Evolutionary conservation across 768 basidiomycete genomes (phyloP).

Genomic region (Clitopilus passeckerianus): DNA sequence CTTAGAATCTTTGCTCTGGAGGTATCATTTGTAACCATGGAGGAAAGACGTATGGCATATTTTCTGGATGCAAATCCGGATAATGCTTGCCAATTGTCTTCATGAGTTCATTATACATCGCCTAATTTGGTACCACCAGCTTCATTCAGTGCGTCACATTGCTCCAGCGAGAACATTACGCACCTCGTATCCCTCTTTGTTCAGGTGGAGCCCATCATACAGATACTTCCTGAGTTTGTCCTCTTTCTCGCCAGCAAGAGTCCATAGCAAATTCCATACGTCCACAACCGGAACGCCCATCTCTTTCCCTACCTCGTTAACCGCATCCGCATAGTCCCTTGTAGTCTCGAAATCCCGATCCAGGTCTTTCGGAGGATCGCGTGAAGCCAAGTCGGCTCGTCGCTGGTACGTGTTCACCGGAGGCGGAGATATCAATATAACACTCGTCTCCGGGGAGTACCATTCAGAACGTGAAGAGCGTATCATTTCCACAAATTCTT

Average conservation of each 20-base stretch:
- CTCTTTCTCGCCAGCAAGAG: conserved; percentile 64
- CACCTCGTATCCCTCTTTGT: conserved; percentile 68
- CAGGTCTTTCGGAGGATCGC: conserved; percentile 43
- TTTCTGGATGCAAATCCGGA: conserved; percentile 68
- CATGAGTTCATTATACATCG: conserved; percentile 62
- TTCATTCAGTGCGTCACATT: not conserved
- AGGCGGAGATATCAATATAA: conserved; percentile 83
- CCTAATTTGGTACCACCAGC: conserved; percentile 28
- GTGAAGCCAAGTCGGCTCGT: conserved; percentile 39
- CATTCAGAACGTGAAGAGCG: conserved; percentile 55
- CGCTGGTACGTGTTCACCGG: conserved; percentile 70
- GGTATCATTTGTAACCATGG: conserved; percentile 31
- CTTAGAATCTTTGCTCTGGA: not conserved
- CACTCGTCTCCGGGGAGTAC: conserved; percentile 67
- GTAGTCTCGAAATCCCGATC: conserved; percentile 65
- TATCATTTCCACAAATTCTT: conserved; percentile 56
- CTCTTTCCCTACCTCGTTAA: conserved; percentile 51
- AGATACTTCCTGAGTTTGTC: conserved; percentile 45
- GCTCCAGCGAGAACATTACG: not conserved
- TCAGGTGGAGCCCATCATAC: conserved; percentile 80
- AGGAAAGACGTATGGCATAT: conserved; percentile 51
- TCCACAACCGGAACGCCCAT: conserved; percentile 64
- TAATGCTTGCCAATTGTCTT: conserved; percentile 49
- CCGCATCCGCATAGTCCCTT: conserved; percentile 65
- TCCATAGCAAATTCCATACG: conserved; percentile 69